phyloP scores from a whole-genome alignment of 768 basidiomycete genomes.

The Hebeloma cylindrosporum region DNA sequence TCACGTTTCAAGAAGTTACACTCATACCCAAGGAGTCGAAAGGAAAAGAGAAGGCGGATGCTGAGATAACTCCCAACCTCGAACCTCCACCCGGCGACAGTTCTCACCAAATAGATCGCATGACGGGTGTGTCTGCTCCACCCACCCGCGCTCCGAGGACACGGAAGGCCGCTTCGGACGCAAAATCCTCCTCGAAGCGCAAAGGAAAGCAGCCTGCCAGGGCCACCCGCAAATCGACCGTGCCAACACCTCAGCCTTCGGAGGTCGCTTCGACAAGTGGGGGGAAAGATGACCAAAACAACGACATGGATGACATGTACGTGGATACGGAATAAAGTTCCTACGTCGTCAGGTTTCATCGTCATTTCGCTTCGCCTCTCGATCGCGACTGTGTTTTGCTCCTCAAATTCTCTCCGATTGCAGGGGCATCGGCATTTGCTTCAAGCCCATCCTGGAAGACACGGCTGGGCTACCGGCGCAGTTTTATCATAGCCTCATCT shows the following conservation, averaged over 20 bases:
- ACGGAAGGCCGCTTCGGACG: slow-evolving; percentile 8
- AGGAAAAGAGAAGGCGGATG: slow-evolving; percentile 14
- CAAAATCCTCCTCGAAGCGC: neutral
- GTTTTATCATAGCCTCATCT: no score
- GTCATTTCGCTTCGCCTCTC: no score
- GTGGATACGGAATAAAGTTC: no score
- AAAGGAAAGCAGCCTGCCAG: neutral
- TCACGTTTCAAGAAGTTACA: slow-evolving; percentile 72
- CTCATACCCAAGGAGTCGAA: slow-evolving; percentile 41
- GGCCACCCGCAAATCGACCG: neutral
- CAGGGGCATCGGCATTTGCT: no score
- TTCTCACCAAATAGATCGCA: slow-evolving; percentile 21
- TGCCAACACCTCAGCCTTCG: neutral
- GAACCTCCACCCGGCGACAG: slow-evolving; percentile 9
- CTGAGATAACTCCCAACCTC: slow-evolving; percentile 6
- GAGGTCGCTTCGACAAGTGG: neutral
- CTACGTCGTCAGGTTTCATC: no score
- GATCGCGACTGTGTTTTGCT: no score
- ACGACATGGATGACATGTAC: slow-evolving; percentile 10
- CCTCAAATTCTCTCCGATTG: no score
- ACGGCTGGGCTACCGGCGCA: no score
- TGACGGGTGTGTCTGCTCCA: slow-evolving; percentile 25
- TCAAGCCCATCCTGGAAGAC: no score
- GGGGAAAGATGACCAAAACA: neutral
- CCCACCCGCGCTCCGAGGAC: slow-evolving; percentile 17